A percentile compares a stretch with the other conserved stretches of the same genome.
Conservation (phyloP, 257 asterid species). For the Gentiana dahurica region DNA sequence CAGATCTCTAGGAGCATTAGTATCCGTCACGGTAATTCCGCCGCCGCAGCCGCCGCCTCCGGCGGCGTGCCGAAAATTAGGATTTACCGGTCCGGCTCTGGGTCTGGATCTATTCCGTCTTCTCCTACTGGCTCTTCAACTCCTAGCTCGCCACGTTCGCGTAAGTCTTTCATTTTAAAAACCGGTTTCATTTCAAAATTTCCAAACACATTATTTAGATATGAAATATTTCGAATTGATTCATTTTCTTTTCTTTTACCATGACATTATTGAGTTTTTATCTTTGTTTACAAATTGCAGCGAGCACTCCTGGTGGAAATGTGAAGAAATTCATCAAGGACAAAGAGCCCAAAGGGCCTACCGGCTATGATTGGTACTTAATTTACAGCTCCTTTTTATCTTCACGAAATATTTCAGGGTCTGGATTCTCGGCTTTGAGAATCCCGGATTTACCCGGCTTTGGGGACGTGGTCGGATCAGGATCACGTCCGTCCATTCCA, state of each 20-base stretch:
- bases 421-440: too few relatives aligned
- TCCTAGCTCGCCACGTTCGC: constrained; percentile 52
- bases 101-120: constrained; percentile 38
- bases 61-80: constrained; percentile 1
- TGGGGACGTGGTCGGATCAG: too few relatives aligned
- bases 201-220: neutral
- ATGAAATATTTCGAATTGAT: neutral
- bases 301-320: constrained; percentile 47
- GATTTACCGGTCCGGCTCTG: constrained; percentile 20
- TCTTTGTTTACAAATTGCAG: constrained; percentile 8
- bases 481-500: too few relatives aligned
- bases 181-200: neutral
- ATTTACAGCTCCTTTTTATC: neutral
- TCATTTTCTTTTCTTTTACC: neutral
- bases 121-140: constrained; percentile 48
- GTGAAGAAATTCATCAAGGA: constrained; percentile 45
- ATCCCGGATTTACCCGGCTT: too few relatives aligned
- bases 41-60: too few relatives aligned
- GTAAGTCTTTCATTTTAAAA: constrained; percentile 20
- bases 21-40: constrained; percentile 28
- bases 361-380: constrained; percentile 51
- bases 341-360: constrained; percentile 34
- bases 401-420: too few relatives aligned
- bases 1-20: constrained; percentile 53
- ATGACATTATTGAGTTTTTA: neutral